A percentile compares a stretch with the other conserved stretches of the same genome.
phyloP scores from a whole-genome alignment of 805 yeast genomes.

The Yarrowia divulgata region DNA sequence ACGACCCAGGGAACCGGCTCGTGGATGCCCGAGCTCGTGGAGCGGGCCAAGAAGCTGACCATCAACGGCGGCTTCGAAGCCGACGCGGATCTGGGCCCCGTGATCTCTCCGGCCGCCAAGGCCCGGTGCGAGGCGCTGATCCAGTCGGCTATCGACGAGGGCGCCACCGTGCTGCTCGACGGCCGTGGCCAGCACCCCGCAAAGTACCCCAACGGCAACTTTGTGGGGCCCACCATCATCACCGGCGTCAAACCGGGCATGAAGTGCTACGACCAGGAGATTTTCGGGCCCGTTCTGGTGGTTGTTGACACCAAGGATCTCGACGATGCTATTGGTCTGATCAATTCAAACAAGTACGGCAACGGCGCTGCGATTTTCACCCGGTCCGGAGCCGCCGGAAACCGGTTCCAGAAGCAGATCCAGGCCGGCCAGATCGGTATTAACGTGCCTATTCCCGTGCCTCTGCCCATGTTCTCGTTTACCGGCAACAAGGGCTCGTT shows the following conservation, averaged over 20 bases:
- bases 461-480: slow-evolving; percentile 80
- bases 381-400: slow-evolving; percentile 71
- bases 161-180: slow-evolving; percentile 68
- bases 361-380: slow-evolving; percentile 78
- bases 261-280: slow-evolving; percentile 75
- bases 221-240: slow-evolving; percentile 74
- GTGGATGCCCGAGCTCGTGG: slow-evolving; percentile 68
- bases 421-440: slow-evolving; percentile 81
- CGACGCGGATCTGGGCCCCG: slow-evolving; percentile 73
- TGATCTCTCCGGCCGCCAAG: slow-evolving; percentile 66
- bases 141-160: slow-evolving; percentile 63
- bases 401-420: slow-evolving; percentile 69
- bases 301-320: slow-evolving; percentile 67
- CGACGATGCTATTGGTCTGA: slow-evolving; percentile 70
- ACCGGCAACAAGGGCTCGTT: slow-evolving; percentile 79
- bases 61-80: slow-evolving; percentile 73
- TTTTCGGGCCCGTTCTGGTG: slow-evolving; percentile 77
- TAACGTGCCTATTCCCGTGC: slow-evolving; percentile 82
- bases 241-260: slow-evolving; percentile 69
- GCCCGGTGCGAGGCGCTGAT: slow-evolving; percentile 64
- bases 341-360: slow-evolving; percentile 70
- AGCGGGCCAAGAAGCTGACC: slow-evolving; percentile 62
- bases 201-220: slow-evolving; percentile 67
- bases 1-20: slow-evolving; percentile 71
- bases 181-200: slow-evolving; percentile 62